These are phyloP conservation scores for Eucalyptus caleyi DNA, from an alignment of 345 rosid genomes.

Conservation along the genomic window DNA sequence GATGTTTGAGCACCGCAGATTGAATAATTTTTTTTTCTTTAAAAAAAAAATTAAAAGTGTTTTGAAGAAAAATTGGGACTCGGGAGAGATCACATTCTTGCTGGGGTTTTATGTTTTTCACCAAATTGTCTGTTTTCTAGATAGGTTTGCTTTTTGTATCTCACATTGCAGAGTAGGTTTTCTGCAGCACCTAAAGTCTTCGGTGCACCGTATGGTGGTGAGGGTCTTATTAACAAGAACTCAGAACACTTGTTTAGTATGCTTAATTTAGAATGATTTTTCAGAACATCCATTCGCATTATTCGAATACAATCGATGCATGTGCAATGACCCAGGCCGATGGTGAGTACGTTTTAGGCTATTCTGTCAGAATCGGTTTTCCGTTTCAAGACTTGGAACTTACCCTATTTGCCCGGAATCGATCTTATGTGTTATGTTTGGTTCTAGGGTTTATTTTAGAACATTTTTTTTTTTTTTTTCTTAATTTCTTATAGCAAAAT, in stretches of 20 bases:
- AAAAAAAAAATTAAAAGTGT: neutral
- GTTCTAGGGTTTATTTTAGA: neutral
- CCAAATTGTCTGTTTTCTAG: neutral
- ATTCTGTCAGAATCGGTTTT: too few relatives aligned
- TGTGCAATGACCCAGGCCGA: neutral
- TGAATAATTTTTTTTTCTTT: neutral
- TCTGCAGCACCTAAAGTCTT: neutral
- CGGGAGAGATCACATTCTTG: neutral
- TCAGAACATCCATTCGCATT: neutral
- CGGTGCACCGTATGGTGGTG: neutral
- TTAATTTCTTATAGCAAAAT: too few relatives aligned
- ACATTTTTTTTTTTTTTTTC: too few relatives aligned
- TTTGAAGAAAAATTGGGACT: neutral
- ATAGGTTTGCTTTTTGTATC: neutral
- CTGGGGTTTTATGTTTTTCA: neutral
- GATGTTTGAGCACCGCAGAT: neutral
- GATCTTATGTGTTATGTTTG: neutral
- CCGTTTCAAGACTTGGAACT: rapidly evolving
- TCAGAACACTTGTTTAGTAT: neutral
- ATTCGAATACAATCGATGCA: neutral
- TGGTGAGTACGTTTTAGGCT: neutral
- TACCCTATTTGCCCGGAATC: neutral
- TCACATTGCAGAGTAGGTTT: neutral
- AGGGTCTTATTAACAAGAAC: neutral
- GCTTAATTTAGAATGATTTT: neutral